Evolutionary conservation across 805 yeast genomes (phyloP), one percentile per base, ranked within the genome.

Genomic region (Kodamaea nitidulidarum): DNA sequence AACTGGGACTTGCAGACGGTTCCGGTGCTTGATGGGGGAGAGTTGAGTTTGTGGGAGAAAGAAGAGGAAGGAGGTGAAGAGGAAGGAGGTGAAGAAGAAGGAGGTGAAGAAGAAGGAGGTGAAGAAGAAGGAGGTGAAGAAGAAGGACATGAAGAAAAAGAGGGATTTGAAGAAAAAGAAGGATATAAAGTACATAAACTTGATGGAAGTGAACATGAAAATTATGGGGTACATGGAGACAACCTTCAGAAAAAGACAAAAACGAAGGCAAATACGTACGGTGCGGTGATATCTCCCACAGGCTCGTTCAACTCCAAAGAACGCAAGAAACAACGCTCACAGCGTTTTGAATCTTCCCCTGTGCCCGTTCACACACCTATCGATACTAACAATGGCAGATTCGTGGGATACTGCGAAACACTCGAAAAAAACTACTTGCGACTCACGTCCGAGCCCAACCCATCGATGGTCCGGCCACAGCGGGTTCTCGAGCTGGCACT

Each of bases 391-490:
- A 27, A 22, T 15, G 33, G 35, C 27, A 4, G 28, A 9, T 52
- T 76, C 8, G 48, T 83, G 8, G 98, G 98, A 0, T 70, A 76
- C 1, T 73, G 84, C 51, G 70, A 71, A 38, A 67, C 55, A 1
- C 56, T 91, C 16, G 96, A 88, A 49, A 93, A 91, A 58, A 67
- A 76, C 32, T 91, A 88, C 55, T 63, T 88, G 16, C 72, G 98
- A 44, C 64, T 93, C 43, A 93, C 98, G 0, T 85, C 96, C 2
- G 96, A 82, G 37, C 96, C 98, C 0, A 85, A 86, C 46, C 96
- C 97, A 0, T 74, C 76, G 2, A 63, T 71, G 18, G 96, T 91
- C 2, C 71, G 98, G 34, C 97, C 98, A 0, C 65, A 76, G 32
- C 56, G 53, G 1, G 67, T 88, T 1, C 61, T 91, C 40, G 70